Percentiles rank a stretch among this genome's conserved stretches.
Conservation (phyloP, 1,284 basidiomycete species). For the Tetrapyrgos nigripes region DNA sequence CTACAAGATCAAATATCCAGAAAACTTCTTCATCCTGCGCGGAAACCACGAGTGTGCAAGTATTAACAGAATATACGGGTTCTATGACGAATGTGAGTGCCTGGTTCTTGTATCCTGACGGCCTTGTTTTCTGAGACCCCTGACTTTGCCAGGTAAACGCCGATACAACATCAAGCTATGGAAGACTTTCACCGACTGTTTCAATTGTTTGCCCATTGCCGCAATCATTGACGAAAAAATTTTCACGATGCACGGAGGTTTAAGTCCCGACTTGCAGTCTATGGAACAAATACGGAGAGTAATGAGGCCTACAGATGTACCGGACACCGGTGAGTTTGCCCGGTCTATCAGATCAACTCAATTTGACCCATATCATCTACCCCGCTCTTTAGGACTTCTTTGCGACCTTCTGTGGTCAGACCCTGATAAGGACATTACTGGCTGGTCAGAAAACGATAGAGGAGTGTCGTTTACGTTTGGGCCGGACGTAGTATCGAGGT, state of each 20-base stretch:
- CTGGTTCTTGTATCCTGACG: constrained; percentile 5
- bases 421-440: constrained; percentile 99
- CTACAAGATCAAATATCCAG: constrained; percentile 98
- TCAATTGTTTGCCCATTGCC: constrained; percentile 95
- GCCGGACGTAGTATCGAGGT: constrained; percentile 96
- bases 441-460: constrained; percentile 99
- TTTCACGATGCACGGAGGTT: constrained; percentile 92
- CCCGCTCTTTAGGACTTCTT: constrained; percentile 70
- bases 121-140: background rate
- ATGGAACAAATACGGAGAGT: constrained; percentile 99
- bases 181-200: constrained; percentile 98
- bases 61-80: constrained; percentile 96
- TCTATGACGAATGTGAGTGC: constrained; percentile 93
- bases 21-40: constrained; percentile 96
- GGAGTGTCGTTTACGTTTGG: constrained; percentile 99
- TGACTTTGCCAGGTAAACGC: constrained; percentile 78
- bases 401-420: constrained; percentile 99
- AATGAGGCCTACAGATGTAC: constrained; percentile 99
- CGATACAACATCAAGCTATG: constrained; percentile 98
- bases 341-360: background rate
- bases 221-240: constrained; percentile 98
- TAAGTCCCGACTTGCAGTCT: constrained; percentile 96
- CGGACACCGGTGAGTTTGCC: constrained; percentile 85
- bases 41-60: constrained; percentile 96
- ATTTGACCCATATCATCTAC: constrained; percentile 3